Evolutionary conservation across 139 green algal species (phyloP), one percentile per base, ranked within the genome.

Genomic region (Micractinium conductrix): DNA sequence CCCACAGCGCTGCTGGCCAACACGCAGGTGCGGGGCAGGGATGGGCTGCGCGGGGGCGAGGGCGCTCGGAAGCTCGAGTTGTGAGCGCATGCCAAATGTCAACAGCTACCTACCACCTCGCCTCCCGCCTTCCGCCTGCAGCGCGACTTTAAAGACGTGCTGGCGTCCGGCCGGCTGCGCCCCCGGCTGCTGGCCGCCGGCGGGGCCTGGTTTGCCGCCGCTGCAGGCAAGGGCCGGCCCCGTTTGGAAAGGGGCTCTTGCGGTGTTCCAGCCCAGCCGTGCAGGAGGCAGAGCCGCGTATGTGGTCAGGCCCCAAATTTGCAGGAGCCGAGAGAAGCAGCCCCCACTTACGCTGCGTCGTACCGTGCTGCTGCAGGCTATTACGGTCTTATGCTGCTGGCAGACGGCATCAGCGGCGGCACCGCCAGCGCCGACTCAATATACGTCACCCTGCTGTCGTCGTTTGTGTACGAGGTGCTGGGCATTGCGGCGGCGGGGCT

Each of bases 381-480:
- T 48, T 87, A 63, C 40, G 68, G 28, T 3, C 69, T 80, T 0
- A 43, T 70, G 79, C 65, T 84, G 33, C 63, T 84, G 44, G 79
- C 74, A 38, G 48, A 82, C 43, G 71, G 84, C 40, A 33, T 78
- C 58, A 17, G 58, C 30, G 40, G 53, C 26, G 5, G 44, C 58
- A 58, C n/a, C 33, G 37, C 19, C 17, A 48, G 60, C 43, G 72
- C 75, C 28, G 87, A 87, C 35, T 82, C 83, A 0, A 37, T 85
- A 12, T 81, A 91, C 48, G 70, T 91, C 37, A 87, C 88, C 8
- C 81, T 84, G 12, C 60, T 89, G 9, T 63, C 78, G 6, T 80
- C 50, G 4, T 91, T 90, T 60, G 62, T 50, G 0, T 87, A 93
- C 33, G 90, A 93, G 80, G 28, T 85, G 38, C 86, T 76, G 1